Conservation (phyloP, 1,139 yeast genomes). For the Debaryomycetaceae sp. region DNA sequence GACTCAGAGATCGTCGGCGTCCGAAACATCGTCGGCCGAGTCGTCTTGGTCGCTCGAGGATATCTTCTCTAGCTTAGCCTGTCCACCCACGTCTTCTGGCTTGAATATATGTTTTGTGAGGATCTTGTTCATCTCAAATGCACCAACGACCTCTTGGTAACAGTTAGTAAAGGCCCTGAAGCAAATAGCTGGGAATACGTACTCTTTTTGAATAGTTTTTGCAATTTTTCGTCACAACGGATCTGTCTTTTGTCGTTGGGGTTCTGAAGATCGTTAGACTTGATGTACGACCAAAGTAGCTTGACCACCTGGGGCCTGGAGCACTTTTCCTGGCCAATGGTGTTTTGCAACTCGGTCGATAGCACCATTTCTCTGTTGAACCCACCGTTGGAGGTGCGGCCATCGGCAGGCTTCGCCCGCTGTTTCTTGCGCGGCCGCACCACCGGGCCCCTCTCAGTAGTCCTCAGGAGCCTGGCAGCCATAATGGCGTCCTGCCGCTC, state of each 20-base stretch:
- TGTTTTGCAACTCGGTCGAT: conserved; percentile 47
- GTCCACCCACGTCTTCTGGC: conserved; percentile 29
- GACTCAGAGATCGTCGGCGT: background rate
- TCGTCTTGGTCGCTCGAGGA: background rate
- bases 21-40: background rate
- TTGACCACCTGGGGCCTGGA: conserved; percentile 75
- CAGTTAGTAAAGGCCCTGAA: conserved; percentile 15
- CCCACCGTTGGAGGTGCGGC: conserved; percentile 18
- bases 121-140: conserved; percentile 68
- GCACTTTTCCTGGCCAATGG: conserved; percentile 38
- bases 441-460: conserved; percentile 9
- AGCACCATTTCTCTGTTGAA: conserved; percentile 41
- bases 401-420: conserved; percentile 2
- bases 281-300: conserved; percentile 70
- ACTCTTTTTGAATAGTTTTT: conserved; percentile 53
- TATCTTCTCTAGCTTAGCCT: background rate
- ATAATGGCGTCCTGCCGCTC: conserved; percentile 40
- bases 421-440: conserved; percentile 7
- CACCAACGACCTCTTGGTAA: conserved; percentile 44
- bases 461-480: conserved; percentile 47
- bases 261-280: conserved; percentile 60
- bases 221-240: conserved; percentile 62
- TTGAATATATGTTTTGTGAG: conserved; percentile 51
- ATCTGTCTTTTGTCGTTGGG: conserved; percentile 67
- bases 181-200: conserved; percentile 11